phyloP scores from a whole-genome alignment of 192 early-diverging fungal species.

The Kappamyces sp. region DNA sequence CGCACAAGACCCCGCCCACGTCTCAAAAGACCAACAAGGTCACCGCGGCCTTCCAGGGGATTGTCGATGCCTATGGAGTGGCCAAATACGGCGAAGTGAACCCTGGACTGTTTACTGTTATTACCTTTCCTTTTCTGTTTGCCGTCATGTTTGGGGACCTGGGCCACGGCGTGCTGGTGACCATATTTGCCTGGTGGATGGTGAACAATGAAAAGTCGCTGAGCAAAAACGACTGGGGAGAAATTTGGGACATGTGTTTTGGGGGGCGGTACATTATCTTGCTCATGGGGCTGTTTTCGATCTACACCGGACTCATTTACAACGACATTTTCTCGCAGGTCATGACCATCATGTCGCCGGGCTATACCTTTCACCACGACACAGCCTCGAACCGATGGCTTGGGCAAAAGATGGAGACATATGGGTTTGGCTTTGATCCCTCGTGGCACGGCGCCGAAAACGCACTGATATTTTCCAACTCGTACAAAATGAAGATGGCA shows the following conservation, averaged over 20 bases:
- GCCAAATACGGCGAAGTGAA: slow-evolving; percentile 96
- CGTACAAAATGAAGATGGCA: slow-evolving; percentile 99
- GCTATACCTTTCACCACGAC: slow-evolving; percentile 70
- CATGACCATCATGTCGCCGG: slow-evolving; percentile 65
- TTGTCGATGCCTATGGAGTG: slow-evolving; percentile 96
- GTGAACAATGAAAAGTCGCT: slow-evolving; percentile 76
- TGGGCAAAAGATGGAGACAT: slow-evolving; percentile 59
- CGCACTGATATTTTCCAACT: slow-evolving; percentile 91
- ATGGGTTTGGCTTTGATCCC: slow-evolving; percentile 84
- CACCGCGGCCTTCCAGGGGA: slow-evolving; percentile 92
- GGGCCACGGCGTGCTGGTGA: slow-evolving; percentile 89
- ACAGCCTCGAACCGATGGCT: slow-evolving; percentile 54
- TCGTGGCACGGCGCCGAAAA: slow-evolving; percentile 94
- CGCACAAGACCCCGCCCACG: slow-evolving; percentile 87
- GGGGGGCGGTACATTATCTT: slow-evolving; percentile 96
- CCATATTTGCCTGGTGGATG: slow-evolving; percentile 68
- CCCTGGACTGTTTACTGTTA: slow-evolving; percentile 92
- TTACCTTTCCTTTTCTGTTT: slow-evolving; percentile 99
- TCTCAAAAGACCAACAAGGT: slow-evolving; percentile 95
- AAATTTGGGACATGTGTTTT: slow-evolving; percentile 86
- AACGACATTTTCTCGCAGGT: slow-evolving; percentile 95
- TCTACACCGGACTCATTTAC: slow-evolving; percentile 95
- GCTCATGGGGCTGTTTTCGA: slow-evolving; percentile 95
- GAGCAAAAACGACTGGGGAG: slow-evolving; percentile 64
- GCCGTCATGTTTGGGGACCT: slow-evolving; percentile 99